Evolutionary conservation across 495 filamentous ascomycete genomes (phyloP).

Genomic region (Physcia stellaris): DNA sequence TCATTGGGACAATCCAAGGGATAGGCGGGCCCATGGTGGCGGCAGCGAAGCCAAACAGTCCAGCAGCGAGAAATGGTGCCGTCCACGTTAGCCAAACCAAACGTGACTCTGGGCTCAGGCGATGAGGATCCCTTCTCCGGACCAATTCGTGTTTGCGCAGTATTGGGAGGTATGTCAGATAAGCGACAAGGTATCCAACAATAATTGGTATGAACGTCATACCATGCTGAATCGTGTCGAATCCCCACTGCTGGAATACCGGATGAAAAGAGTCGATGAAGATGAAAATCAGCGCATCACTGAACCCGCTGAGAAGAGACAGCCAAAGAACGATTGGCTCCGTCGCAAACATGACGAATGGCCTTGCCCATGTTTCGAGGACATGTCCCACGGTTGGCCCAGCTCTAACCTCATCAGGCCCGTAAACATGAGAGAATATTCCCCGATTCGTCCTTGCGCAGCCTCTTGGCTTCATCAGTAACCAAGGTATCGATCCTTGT

Average conservation of each 20-base stretch:
- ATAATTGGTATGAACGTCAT: conserved; percentile 51
- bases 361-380: conserved; percentile 48
- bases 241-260: conserved; percentile 53
- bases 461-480: conserved; percentile 51
- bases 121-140: conserved; percentile 32
- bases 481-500: conserved; percentile 54
- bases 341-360: conserved; percentile 65
- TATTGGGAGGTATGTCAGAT: conserved; percentile 47
- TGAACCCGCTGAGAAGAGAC: conserved; percentile 62
- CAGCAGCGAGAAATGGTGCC: conserved; percentile 51
- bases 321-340: conserved; percentile 64
- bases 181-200: conserved; percentile 52
- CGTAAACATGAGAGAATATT: conserved; percentile 51
- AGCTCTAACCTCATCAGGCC: conserved; percentile 44
- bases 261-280: conserved; percentile 55
- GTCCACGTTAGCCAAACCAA: conserved; percentile 34
- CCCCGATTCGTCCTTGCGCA: conserved; percentile 41
- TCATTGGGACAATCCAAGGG: conserved; percentile 48
- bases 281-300: conserved; percentile 71
- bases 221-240: conserved; percentile 39
- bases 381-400: conserved; percentile 42
- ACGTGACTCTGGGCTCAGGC: conserved; percentile 41
- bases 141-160: conserved; percentile 38
- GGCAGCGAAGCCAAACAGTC: conserved; percentile 57
- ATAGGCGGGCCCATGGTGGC: conserved; percentile 47